phyloP scores from a whole-genome alignment of 306 rosid species.

The Rosa lucieae region DNA sequence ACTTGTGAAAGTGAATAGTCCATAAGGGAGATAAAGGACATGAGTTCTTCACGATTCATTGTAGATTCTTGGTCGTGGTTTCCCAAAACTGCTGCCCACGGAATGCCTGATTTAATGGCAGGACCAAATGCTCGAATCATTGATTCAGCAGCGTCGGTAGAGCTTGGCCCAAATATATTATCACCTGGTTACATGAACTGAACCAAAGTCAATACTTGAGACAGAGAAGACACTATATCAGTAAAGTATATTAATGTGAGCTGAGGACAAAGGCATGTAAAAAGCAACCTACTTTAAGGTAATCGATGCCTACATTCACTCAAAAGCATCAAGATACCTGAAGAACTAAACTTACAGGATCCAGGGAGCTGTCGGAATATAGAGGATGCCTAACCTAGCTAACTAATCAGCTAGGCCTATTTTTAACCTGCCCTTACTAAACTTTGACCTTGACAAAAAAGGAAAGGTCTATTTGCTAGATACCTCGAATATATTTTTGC shows the following conservation, averaged over 20 bases:
- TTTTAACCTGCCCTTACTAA: not conserved
- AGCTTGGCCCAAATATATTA: slow-evolving; percentile 79
- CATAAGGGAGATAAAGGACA: slow-evolving; percentile 80
- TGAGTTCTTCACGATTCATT: slow-evolving; percentile 74
- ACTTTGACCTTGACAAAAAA: not conserved
- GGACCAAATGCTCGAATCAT: slow-evolving; percentile 76
- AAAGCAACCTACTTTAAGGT: not conserved
- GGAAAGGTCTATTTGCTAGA: not conserved
- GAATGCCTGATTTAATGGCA: slow-evolving; percentile 74
- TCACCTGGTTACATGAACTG: slow-evolving; percentile 58
- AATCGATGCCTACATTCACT: not conserved
- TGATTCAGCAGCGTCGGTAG: slow-evolving; percentile 86
- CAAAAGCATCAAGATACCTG: not conserved
- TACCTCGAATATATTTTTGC: not conserved
- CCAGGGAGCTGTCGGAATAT: not conserved
- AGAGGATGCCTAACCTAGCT: not conserved
- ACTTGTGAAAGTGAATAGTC: slow-evolving; percentile 78
- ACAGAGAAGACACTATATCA: not conserved
- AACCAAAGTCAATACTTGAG: slow-evolving; percentile 27
- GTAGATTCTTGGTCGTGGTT: slow-evolving; percentile 96
- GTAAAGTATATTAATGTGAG: not conserved
- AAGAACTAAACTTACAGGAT: not conserved
- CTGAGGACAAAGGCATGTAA: not conserved
- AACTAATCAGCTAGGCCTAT: not conserved
- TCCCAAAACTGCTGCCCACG: slow-evolving; percentile 95